Base-by-base conservation (phyloP, 495 filamentous ascomycete species). In the Clavariopsis aquatica region DNA sequence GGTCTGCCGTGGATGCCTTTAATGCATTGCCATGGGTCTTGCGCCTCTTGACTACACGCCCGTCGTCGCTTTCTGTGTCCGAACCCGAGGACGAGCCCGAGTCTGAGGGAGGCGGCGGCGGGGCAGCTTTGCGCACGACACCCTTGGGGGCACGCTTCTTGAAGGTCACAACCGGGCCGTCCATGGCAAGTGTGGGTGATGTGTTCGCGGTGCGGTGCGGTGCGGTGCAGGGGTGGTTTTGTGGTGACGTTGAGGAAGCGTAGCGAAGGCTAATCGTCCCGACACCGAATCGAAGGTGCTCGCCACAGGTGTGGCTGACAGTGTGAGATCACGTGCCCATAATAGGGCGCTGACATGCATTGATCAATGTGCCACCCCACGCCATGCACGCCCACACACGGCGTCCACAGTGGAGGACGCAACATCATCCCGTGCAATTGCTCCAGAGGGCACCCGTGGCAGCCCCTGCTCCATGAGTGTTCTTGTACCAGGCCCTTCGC, bases 91-190 rank as follows among this genome's bases (percentile, higher is more conserved):
- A 82, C 22, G 65, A 75, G 59, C 82, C 79, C 34, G 77, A 77
- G 28, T 81, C 83, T 13, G 88, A 88, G 3, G 90, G 91, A 4
- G 90, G 91, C 27, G 93, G 90, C 27, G 93, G 89, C 31, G 89
- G 86, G 52, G 88, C 83, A 52, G 90, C 87, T 80, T 96, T 97
- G 70, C 93, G 86, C 53, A 92, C 78, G 69, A 83, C 92, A 57
- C 85, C 83, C 72, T 92, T 94, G 55, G 81, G 79, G 57, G 83
- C 79, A 69, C 93, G 89, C 76, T 94, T 96, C 71, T 96, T 96
- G 84, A 98, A 98, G 47, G 89, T 76, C 31, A 87, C 79, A 17
- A 85, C 81, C 15, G 83, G 78, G 2, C 76, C 76, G 51, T 67
- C 64, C 57, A 66, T 70, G 45, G 10, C 38, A 43, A 19, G 22